A percentile compares a stretch with the other conserved stretches of the same genome.
Evolutionary conservation across 768 basidiomycete species (phyloP).

Genomic region (Tricholoma bakamatsutake): DNA sequence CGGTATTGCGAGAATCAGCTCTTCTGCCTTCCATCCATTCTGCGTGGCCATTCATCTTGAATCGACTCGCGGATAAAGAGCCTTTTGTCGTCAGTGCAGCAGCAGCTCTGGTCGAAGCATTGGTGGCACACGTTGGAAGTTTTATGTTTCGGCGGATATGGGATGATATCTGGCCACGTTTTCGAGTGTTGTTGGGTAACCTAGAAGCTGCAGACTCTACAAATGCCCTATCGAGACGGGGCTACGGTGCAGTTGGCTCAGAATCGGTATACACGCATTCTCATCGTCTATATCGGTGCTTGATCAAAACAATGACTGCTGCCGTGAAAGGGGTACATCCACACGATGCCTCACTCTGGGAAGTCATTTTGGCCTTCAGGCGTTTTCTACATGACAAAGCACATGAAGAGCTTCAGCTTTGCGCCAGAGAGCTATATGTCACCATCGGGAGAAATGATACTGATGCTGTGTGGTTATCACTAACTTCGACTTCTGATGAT

Average conservation of each 20-base stretch:
- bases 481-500: slow-evolving; percentile 48
- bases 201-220: slow-evolving; percentile 59
- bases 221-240: slow-evolving; percentile 61
- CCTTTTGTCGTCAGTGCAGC: slow-evolving; percentile 78
- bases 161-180: slow-evolving; percentile 92
- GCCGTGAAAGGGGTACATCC: slow-evolving; percentile 62
- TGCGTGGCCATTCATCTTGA: slow-evolving; percentile 93
- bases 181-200: slow-evolving; percentile 51
- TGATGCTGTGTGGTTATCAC: slow-evolving; percentile 81
- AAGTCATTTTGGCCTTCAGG: slow-evolving; percentile 68
- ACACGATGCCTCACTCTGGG: slow-evolving; percentile 73
- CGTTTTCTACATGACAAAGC: slow-evolving; percentile 64
- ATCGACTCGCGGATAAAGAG: slow-evolving; percentile 69
- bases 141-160: slow-evolving; percentile 85
- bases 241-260: slow-evolving; percentile 44
- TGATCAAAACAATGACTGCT: slow-evolving; percentile 68
- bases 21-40: slow-evolving; percentile 82
- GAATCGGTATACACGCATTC: slow-evolving; percentile 76
- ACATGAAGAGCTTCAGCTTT: slow-evolving; percentile 69
- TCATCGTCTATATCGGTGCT: slow-evolving; percentile 72
- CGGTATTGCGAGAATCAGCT: slow-evolving; percentile 64
- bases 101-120: slow-evolving; percentile 62
- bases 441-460: slow-evolving; percentile 56
- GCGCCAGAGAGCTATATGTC: slow-evolving; percentile 59
- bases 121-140: slow-evolving; percentile 66